These are phyloP conservation scores for Penicillium fimorum DNA, from an alignment of 495 filamentous ascomycete species.

Conservation along the genomic window DNA sequence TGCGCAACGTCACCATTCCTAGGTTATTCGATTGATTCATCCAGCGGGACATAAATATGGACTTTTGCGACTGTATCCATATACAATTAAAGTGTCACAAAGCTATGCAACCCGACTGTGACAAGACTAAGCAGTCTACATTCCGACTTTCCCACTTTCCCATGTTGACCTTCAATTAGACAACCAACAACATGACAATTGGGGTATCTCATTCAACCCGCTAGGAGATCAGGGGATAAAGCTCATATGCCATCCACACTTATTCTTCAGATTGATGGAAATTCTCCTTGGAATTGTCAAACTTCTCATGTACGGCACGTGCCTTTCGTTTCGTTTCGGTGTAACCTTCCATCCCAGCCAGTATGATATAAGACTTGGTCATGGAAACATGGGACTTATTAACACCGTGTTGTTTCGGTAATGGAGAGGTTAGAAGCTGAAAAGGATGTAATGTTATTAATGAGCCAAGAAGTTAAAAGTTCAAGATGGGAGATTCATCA, in stretches of 20 bases:
- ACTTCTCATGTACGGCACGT: constrained; percentile 43
- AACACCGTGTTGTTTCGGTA: constrained; percentile 56
- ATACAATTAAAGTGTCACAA: background rate
- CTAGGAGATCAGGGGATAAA: background rate
- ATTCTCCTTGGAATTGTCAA: constrained; percentile 26
- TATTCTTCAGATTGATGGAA: constrained; percentile 2
- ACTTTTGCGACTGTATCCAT: constrained; percentile 45
- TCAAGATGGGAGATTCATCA: background rate
- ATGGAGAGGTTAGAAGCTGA: background rate
- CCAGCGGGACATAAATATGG: constrained; percentile 41
- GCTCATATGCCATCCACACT: background rate
- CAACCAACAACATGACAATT: background rate
- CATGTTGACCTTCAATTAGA: background rate
- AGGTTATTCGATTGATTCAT: constrained; percentile 42
- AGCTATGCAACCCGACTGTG: background rate
- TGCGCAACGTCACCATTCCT: constrained; percentile 34
- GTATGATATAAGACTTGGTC: constrained; percentile 74
- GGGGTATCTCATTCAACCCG: constrained; percentile 36
- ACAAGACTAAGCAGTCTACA: background rate
- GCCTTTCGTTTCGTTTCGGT: constrained; percentile 58
- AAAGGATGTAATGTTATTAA: background rate
- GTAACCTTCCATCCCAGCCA: constrained; percentile 82
- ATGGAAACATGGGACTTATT: constrained; percentile 78
- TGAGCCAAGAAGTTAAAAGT: background rate
- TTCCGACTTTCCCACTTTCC: background rate